These are phyloP conservation scores for Craterostigma plantagineum DNA, from an alignment of 257 asterid genomes.

Conservation along the genomic window DNA sequence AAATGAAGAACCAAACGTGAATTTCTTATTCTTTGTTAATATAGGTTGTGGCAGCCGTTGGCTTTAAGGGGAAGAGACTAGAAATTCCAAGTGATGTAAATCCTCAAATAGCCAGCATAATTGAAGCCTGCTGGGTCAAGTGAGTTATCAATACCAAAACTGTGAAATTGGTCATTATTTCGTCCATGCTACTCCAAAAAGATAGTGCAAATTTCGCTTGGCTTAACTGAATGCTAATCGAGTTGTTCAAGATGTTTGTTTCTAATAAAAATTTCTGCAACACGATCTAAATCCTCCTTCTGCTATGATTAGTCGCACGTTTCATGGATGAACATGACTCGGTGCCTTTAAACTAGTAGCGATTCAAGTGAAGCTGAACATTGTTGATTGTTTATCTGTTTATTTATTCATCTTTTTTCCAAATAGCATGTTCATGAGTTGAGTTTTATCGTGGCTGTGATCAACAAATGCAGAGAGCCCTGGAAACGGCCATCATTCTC, in stretches of 20 bases:
- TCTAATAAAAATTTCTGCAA: too few relatives aligned
- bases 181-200: too few relatives aligned
- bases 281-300: too few relatives aligned
- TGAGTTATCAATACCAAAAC: constrained; percentile 18
- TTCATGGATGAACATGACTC: too few relatives aligned
- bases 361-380: too few relatives aligned
- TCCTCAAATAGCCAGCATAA: constrained; percentile 61
- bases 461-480: constrained; percentile 52
- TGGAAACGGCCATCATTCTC: constrained; percentile 87
- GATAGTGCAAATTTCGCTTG: too few relatives aligned
- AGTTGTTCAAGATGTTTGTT: too few relatives aligned
- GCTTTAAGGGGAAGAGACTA: constrained; percentile 62
- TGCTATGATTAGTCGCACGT: too few relatives aligned
- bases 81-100: constrained; percentile 61
- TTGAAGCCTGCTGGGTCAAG: constrained; percentile 85
- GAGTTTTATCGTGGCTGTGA: constrained; percentile 4
- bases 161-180: too few relatives aligned
- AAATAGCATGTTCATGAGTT: constrained; percentile 5
- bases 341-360: too few relatives aligned
- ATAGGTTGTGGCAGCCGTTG: constrained; percentile 96
- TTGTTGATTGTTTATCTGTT: neutral
- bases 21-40: neutral
- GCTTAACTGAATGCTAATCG: too few relatives aligned
- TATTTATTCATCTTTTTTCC: neutral
- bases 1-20: too few relatives aligned